Evolutionary conservation across 1,284 basidiomycete genomes (phyloP).

Genomic region (Laetiporus sulphureus): DNA sequence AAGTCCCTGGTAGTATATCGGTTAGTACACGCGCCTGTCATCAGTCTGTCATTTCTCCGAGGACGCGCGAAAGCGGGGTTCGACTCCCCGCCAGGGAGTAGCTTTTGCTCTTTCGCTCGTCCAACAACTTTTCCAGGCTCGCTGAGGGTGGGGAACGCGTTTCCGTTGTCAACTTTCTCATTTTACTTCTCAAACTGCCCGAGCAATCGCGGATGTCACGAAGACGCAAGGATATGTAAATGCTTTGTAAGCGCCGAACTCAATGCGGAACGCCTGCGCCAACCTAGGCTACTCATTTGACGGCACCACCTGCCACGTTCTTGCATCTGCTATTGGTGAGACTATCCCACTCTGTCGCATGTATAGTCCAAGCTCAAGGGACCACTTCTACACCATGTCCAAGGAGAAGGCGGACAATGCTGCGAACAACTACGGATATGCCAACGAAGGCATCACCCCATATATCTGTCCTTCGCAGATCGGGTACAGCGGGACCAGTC

Average conservation of each 20-base stretch:
- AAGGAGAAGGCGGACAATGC: background rate
- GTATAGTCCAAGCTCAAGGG: background rate
- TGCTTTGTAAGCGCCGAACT: too few species aligned
- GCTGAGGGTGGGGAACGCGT: too few species aligned
- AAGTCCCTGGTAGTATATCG: conserved; percentile 15
- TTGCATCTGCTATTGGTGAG: background rate
- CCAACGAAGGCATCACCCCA: conserved; percentile 2
- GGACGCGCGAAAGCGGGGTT: conserved; percentile 32
- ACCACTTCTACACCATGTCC: conserved; percentile 6
- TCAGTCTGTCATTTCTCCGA: background rate
- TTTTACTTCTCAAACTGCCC: too few species aligned
- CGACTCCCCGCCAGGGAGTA: conserved; percentile 12
- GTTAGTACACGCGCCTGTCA: conserved; percentile 18
- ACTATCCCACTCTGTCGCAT: conserved; percentile 2
- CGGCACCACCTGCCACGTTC: conserved; percentile 1
- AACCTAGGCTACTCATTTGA: background rate
- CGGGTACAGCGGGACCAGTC: background rate
- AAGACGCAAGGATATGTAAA: too few species aligned
- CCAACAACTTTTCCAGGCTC: background rate
- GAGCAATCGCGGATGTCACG: too few species aligned
- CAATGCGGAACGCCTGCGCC: background rate
- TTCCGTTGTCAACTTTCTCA: too few species aligned
- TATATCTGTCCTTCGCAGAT: background rate
- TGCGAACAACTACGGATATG: background rate
- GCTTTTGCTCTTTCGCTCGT: background rate